Base-by-base conservation (phyloP, 192 early-diverging fungal genomes). In the Backusella circina region DNA sequence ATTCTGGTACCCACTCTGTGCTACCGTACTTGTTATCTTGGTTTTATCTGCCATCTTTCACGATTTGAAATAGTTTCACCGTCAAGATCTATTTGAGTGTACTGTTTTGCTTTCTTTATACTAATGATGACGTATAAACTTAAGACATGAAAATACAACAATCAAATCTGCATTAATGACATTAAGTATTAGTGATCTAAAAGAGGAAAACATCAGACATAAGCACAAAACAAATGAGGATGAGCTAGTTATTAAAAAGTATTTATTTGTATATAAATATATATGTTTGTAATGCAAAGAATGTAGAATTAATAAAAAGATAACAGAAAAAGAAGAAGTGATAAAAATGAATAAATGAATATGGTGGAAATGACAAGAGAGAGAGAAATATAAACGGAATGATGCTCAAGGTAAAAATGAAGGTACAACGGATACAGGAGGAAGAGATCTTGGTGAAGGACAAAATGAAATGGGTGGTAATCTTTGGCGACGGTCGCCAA, bases 261-360 rank as follows among this genome's bases (percentile, higher is more conserved):
- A 28, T 61, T 61, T 61, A n/a, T n/a, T n/a, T n/a, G n/a, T n/a
- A n/a, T n/a, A n/a, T n/a, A n/a, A n/a, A n/a, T n/a, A 44, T 44
- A 61, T 57, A 57, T 57, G 23, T 57, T 57, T 57, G 23, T 57
- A 57, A 57, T 57, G 54, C 54, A 57, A 57, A 57, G 54, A 57
- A 57, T 57, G 54, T 57, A 57, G 23, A 26, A 26, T 57, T 57
- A 57, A 54, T 54, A n/a, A 54, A 12, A 12, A 26, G 12, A 26
- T 26, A 26, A 2, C 8, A 0, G 26, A 57, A 57, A 23, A 54
- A 12, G 26, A 57, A 26, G 54, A 26, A 21, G 9, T 50, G 5
- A 51, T n/a, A 51, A 57, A 57, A 57, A 57, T 57, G 54, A 57
- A 57, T 26, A 57, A 28, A 61, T 61, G 54, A 26, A 28, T 61